These are phyloP conservation scores for Trametes sanguinea DNA, from an alignment of 768 basidiomycete genomes.

Conservation along the genomic window DNA sequence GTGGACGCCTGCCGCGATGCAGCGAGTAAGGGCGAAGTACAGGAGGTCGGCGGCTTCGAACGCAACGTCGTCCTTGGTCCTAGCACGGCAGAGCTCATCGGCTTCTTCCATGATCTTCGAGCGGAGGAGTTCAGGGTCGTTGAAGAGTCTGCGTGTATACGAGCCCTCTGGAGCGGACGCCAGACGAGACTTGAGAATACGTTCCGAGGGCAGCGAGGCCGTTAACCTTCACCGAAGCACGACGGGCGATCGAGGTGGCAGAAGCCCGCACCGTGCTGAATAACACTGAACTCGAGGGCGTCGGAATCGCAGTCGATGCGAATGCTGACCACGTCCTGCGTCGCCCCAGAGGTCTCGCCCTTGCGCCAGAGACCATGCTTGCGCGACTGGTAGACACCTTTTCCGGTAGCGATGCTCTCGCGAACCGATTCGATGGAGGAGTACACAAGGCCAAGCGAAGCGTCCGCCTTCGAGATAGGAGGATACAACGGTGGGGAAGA, in stretches of 20 bases:
- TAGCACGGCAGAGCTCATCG: conserved; percentile 88
- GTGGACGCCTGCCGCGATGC: conserved; percentile 78
- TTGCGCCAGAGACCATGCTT: conserved; percentile 97
- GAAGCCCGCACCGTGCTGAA: conserved; percentile 90
- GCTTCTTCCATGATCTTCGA: conserved; percentile 99
- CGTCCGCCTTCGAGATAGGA: conserved; percentile 65
- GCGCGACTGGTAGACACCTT: conserved; percentile 94
- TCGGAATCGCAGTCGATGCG: conserved; percentile 91
- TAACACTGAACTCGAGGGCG: conserved; percentile 85
- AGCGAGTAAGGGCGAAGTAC: conserved; percentile 89
- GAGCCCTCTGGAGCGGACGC: conserved; percentile 83
- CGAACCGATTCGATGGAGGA: conserved; percentile 85
- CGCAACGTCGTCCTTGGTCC: conserved; percentile 77
- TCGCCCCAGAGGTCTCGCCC: conserved; percentile 94
- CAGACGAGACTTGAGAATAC: conserved; percentile 71
- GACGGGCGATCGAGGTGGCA: conserved; percentile 87
- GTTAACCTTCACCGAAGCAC: conserved; percentile 81
- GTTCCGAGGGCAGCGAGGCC: conserved; percentile 84
- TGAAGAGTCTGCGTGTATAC: conserved; percentile 87
- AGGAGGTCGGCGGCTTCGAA: conserved; percentile 95
- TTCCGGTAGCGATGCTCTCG: conserved; percentile 85
- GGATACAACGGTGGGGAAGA: conserved; percentile 92
- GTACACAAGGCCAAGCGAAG: conserved; percentile 90
- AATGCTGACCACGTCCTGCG: conserved; percentile 83
- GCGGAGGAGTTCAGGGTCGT: conserved; percentile 74